Evolutionary conservation across 495 filamentous ascomycete genomes (phyloP).

Genomic region (Hypoxylon crocopeplum): DNA sequence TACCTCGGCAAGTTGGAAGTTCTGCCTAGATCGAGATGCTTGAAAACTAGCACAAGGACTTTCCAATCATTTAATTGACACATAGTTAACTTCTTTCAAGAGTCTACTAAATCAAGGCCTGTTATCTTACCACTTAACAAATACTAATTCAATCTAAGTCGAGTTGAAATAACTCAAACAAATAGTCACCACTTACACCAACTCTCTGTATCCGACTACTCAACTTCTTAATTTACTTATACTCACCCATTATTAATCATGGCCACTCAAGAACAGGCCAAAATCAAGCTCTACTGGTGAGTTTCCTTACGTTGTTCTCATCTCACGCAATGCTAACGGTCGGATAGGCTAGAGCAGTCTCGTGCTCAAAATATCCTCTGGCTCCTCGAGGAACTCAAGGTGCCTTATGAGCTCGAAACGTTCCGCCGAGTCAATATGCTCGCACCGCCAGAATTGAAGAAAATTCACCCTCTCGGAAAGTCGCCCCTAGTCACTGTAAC

Average conservation of each 20-base stretch:
- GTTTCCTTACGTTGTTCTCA: constrained; percentile 11
- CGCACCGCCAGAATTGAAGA: constrained; percentile 74
- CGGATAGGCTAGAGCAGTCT: constrained; percentile 72
- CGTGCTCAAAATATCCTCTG: constrained; percentile 87
- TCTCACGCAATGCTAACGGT: constrained; percentile 14
- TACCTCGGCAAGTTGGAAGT: too few relatives aligned
- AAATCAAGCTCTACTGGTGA: constrained; percentile 80
- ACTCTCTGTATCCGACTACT: too few relatives aligned
- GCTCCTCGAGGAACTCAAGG: constrained; percentile 84
- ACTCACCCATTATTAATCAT: constrained; percentile 23
- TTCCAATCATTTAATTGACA: too few relatives aligned
- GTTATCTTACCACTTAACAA: too few relatives aligned
- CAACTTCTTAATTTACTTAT: too few relatives aligned
- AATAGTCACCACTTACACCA: too few relatives aligned
- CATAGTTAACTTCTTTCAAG: too few relatives aligned
- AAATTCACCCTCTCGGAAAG: constrained; percentile 86
- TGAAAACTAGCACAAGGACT: too few relatives aligned
- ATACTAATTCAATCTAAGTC: too few relatives aligned
- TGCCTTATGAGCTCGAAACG: constrained; percentile 77
- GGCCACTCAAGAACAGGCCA: constrained; percentile 54
- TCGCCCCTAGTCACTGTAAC: constrained; percentile 73
- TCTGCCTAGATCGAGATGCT: too few relatives aligned
- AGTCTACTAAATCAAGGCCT: too few relatives aligned
- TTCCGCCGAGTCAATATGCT: constrained; percentile 69
- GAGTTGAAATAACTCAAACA: too few relatives aligned